Base-by-base conservation (phyloP, 495 filamentous ascomycete species). In the Evernia prunastri region DNA sequence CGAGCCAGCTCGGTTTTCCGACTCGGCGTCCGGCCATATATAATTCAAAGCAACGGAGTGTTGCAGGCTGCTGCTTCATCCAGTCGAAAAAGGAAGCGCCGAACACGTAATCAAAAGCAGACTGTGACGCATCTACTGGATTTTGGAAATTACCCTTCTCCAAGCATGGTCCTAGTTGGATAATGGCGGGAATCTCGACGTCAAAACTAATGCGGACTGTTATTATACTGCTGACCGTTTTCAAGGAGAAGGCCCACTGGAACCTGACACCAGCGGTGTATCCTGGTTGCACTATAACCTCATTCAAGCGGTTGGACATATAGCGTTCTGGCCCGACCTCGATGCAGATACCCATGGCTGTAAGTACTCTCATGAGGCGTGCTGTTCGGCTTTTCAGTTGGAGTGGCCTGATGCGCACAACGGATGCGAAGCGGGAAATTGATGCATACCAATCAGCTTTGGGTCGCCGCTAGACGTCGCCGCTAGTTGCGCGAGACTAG, bases 1-100 rank as follows among this genome's bases (percentile, higher is more conserved):
- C 74, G 42, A 75, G 78, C 76, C 76, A 78, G 60, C 65, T 68
- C 0, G 69, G 69, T 17, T 64, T 68, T 4, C 77, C 77, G 36
- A 73, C 63, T 18, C 76, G 67, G 9, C 76, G 73, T 63, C 74
- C 63, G n/a, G 42, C 13, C 63, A 53, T 60, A 8, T 37, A 61
- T 2, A 20, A 4, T 3, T 57, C 57, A 40, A 58, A 53, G 13
- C 25, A 43, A 25, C 27, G 27, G 25, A 43, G 36, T 15, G 33
- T 53, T 2, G 36, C 25, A 4, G 37, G 63, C 31, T 54, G 37
- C 5, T 54, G 18, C 8, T 37, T 35, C 47, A 51, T 47, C 57
- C 63, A 54, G 18, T 33, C 40, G 35, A 77, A 77, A 57, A 68
- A 70, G 4, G 59, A 45, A 6, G 72, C 71, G 27, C 67, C 65